Conservation (phyloP, 208 protist genomes). For the Zelonia costaricensis region DNA sequence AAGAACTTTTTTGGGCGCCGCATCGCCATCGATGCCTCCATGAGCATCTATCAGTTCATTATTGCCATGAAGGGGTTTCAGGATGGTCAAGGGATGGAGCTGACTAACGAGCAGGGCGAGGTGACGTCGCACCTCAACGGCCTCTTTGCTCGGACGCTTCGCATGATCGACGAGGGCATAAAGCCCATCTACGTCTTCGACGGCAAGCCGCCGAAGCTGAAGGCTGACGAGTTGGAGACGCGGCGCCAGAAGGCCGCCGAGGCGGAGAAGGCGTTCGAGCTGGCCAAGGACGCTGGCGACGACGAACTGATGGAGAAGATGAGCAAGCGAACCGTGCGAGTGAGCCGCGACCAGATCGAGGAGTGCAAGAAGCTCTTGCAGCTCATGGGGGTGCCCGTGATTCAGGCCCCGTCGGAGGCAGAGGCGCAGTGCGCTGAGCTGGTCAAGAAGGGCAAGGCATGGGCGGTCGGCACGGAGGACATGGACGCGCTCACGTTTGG, state of each 20-base stretch:
- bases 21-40: slow-evolving; percentile 99
- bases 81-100: slow-evolving; percentile 85
- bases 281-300: slow-evolving; percentile 86
- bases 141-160: slow-evolving; percentile 97
- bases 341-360: slow-evolving; percentile 96
- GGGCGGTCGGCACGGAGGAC: slow-evolving; percentile 99
- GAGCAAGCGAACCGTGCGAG: slow-evolving; percentile 93
- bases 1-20: slow-evolving; percentile 97
- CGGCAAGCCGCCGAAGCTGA: slow-evolving; percentile 98
- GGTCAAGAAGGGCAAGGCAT: slow-evolving; percentile 94
- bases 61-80: slow-evolving; percentile 94
- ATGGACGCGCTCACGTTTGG: slow-evolving; percentile 99
- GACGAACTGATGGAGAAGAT: slow-evolving; percentile 95
- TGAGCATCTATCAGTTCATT: slow-evolving; percentile 99
- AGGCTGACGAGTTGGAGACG: slow-evolving; percentile 93
- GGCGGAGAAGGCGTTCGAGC: slow-evolving; percentile 92
- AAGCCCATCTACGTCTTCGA: slow-evolving; percentile 99
- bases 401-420: slow-evolving; percentile 97
- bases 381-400: slow-evolving; percentile 98
- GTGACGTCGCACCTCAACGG: slow-evolving; percentile 98
- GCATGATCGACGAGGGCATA: slow-evolving; percentile 98
- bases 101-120: slow-evolving; percentile 97
- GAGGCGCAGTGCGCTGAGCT: slow-evolving; percentile 99
- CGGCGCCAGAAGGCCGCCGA: slow-evolving; percentile 92
- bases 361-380: slow-evolving; percentile 98